Conservation (phyloP, 2,329 filamentous ascomycete species). For the Seiridium cupressi region DNA sequence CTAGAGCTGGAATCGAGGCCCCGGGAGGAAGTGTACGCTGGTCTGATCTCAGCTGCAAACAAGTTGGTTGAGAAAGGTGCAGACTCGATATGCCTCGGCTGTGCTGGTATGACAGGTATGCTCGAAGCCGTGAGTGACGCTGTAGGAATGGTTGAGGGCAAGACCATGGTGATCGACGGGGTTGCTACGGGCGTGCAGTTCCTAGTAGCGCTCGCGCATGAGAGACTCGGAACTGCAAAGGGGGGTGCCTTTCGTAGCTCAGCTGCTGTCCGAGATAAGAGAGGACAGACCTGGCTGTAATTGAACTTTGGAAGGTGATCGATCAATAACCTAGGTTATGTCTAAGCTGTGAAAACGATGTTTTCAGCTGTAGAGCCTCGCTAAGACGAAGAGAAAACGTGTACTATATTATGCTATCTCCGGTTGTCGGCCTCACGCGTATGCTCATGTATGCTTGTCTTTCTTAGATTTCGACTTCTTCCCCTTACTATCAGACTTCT, state of each 20-base stretch:
- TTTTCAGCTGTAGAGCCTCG: too few relatives aligned
- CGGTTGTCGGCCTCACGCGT: too few relatives aligned
- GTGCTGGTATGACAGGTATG: constrained; percentile 48
- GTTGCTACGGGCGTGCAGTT: constrained; percentile 47
- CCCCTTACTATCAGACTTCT: neutral
- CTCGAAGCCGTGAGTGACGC: constrained; percentile 41
- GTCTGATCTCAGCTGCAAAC: constrained; percentile 35
- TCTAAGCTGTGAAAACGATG: too few relatives aligned
- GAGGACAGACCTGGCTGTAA: constrained; percentile 37
- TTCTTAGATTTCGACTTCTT: constrained; percentile 1
- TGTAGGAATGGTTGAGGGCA: constrained; percentile 38
- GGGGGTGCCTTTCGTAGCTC: constrained; percentile 39
- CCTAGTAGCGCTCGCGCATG: constrained; percentile 40
- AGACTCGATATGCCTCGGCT: constrained; percentile 39
- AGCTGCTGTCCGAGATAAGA: constrained; percentile 27
- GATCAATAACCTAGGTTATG: too few relatives aligned
- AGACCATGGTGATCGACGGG: constrained; percentile 47
- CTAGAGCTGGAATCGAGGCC: constrained; percentile 41
- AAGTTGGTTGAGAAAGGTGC: constrained; percentile 31
- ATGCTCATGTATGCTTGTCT: neutral
- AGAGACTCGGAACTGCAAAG: constrained; percentile 44
- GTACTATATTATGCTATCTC: too few relatives aligned
- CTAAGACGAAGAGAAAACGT: too few relatives aligned
- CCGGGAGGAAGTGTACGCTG: constrained; percentile 33
- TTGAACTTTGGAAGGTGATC: too few relatives aligned